Conservation (phyloP, 2,329 filamentous ascomycete species). For the Colletotrichum plurivorum region DNA sequence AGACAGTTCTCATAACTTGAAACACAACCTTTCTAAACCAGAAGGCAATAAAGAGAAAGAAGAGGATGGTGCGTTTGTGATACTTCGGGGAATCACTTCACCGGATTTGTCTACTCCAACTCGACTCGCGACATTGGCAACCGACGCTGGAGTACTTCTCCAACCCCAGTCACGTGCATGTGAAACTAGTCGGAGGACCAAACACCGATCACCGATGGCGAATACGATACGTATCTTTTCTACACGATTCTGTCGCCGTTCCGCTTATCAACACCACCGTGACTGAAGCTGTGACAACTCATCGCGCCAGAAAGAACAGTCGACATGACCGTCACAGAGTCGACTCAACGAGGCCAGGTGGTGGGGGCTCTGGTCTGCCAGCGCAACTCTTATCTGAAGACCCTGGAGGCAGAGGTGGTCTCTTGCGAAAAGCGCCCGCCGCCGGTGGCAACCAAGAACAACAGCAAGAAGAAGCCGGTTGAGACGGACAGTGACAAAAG, state of each 20-base stretch:
- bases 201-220: not conserved
- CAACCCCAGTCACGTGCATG: not conserved
- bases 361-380: constrained; percentile 50
- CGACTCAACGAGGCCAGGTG: constrained; percentile 17
- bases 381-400: constrained; percentile 45
- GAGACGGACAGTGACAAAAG: not conserved
- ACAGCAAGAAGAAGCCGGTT: constrained; percentile 42
- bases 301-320: not conserved
- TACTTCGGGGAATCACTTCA: too few species aligned
- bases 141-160: not conserved
- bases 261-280: not conserved
- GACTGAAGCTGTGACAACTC: not conserved
- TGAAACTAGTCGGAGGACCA: not conserved
- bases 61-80: too few species aligned
- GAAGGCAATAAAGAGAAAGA: too few species aligned
- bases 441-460: constrained; percentile 24
- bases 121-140: not conserved
- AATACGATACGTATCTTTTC: constrained; percentile 15
- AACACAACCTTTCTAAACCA: too few species aligned
- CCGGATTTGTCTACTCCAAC: too few species aligned
- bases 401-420: constrained; percentile 45
- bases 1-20: too few species aligned
- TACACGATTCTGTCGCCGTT: not conserved
- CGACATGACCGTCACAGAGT: constrained; percentile 29
- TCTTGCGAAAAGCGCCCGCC: constrained; percentile 46